Evolutionary conservation across 169 alveolate genomes (phyloP).

Genomic region (Fabrea salina): DNA sequence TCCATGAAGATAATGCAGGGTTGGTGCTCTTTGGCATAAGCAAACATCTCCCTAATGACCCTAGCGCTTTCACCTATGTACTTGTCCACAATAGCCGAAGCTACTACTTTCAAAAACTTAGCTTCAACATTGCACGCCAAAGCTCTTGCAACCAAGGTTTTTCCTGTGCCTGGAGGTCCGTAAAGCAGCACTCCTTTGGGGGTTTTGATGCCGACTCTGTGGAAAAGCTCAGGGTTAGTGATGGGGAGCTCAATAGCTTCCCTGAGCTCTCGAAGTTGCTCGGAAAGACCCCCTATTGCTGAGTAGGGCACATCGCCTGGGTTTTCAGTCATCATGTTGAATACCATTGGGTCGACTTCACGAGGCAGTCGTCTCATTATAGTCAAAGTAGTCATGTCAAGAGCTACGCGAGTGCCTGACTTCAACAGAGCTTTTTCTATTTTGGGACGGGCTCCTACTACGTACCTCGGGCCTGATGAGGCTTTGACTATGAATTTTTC

Average conservation of each 20-base stretch:
- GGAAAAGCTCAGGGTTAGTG: conserved; percentile 96
- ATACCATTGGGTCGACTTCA: conserved; percentile 98
- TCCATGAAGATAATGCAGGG: conserved; percentile 99
- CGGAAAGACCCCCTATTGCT: conserved; percentile 96
- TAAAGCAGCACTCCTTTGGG: conserved; percentile 98
- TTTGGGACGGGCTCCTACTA: conserved; percentile 95
- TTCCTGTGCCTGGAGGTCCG: conserved; percentile 99
- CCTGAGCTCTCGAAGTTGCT: conserved; percentile 96
- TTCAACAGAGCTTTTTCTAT: conserved; percentile 87
- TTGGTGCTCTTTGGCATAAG: conserved; percentile 97
- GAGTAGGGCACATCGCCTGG: conserved; percentile 88
- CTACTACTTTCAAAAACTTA: conserved; percentile 97
- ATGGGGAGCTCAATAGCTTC: conserved; percentile 99
- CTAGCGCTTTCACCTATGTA: conserved; percentile 99
- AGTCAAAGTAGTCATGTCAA: conserved; percentile 98
- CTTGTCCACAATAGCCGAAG: conserved; percentile 98
- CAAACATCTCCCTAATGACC: conserved; percentile 98
- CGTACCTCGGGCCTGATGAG: conserved; percentile 97
- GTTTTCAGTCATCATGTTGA: conserved; percentile 96
- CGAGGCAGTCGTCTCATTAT: conserved; percentile 97
- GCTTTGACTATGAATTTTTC: conserved; percentile 96
- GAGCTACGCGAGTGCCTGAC: conserved; percentile 97
- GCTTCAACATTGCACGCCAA: conserved; percentile 98
- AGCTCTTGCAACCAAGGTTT: conserved; percentile 98
- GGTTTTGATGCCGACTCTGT: conserved; percentile 98